phyloP scores from a whole-genome alignment of 306 rosid species.

The Echinosophora koreensis region DNA sequence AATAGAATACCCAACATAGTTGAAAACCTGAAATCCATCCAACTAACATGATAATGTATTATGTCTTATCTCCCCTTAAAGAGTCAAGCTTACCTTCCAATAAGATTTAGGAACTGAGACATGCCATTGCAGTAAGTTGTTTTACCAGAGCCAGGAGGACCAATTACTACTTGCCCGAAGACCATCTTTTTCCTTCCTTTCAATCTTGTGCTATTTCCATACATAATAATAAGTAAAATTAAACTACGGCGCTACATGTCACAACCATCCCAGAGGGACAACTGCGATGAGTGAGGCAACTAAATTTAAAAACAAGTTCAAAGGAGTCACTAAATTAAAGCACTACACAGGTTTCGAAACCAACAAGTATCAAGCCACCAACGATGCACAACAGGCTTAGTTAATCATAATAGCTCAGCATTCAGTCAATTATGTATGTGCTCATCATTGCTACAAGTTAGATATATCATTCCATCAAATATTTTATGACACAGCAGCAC shows the following conservation, averaged over 20 bases:
- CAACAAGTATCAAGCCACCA: neutral
- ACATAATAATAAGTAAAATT: neutral
- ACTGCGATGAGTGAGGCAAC: neutral
- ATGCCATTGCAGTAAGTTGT: constrained; percentile 99
- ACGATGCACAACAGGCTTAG: neutral
- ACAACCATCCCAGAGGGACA: too few relatives aligned
- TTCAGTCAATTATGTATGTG: neutral
- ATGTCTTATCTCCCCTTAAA: neutral
- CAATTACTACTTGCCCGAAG: constrained; percentile 80
- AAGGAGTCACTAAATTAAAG: neutral
- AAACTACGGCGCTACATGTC: neutral
- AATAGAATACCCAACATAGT: constrained; percentile 4
- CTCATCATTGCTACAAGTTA: too few relatives aligned
- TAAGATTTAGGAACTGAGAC: constrained; percentile 91
- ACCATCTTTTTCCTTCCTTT: constrained; percentile 47
- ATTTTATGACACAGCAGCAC: neutral
- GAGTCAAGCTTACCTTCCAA: constrained; percentile 72
- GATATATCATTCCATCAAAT: neutral
- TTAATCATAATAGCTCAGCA: neutral
- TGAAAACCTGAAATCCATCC: constrained; percentile 32
- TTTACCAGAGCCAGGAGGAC: constrained; percentile 99
- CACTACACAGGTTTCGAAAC: neutral
- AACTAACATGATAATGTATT: neutral
- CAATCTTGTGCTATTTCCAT: constrained; percentile 3
- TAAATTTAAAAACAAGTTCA: neutral